Conservation (phyloP, 768 basidiomycete genomes). For the Pholiota microspora region DNA sequence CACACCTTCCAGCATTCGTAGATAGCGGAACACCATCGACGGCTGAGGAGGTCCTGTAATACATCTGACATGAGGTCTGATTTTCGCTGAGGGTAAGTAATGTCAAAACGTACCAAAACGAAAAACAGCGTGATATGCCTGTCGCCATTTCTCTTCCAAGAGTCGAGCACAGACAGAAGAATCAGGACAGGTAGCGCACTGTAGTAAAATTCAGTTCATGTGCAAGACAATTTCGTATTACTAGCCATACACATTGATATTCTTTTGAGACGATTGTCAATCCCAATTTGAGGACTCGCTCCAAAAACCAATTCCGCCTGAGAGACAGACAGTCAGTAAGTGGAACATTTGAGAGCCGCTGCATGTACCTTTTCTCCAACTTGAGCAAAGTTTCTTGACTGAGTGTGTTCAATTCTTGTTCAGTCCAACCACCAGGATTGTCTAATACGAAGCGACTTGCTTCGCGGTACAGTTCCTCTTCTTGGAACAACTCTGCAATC, state of each 20-base stretch:
- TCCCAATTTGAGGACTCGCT: slow-evolving; percentile 89
- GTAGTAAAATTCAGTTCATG: slow-evolving; percentile 1
- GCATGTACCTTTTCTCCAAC: slow-evolving; percentile 74
- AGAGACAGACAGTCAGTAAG: too few relatives aligned
- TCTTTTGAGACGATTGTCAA: slow-evolving; percentile 87
- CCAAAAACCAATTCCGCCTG: slow-evolving; percentile 93
- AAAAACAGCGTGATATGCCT: slow-evolving; percentile 84
- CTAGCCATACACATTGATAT: slow-evolving; percentile 86
- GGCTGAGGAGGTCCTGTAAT: slow-evolving; percentile 76
- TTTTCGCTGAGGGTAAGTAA: neutral
- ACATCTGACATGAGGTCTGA: slow-evolving; percentile 1
- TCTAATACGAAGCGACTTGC: slow-evolving; percentile 90
- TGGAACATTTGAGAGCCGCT: too few relatives aligned
- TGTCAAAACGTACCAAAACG: slow-evolving; percentile 62
- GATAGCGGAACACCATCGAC: slow-evolving; percentile 90
- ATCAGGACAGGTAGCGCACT: slow-evolving; percentile 89
- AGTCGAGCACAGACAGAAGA: slow-evolving; percentile 72
- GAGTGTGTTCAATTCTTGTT: slow-evolving; percentile 79
- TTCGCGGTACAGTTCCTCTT: slow-evolving; percentile 89
- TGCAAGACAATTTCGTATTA: neutral
- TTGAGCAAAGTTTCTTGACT: slow-evolving; percentile 82
- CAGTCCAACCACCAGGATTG: slow-evolving; percentile 84
- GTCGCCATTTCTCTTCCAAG: slow-evolving; percentile 91
- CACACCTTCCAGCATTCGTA: slow-evolving; percentile 86
- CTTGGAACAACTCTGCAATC: slow-evolving; percentile 87